Evolutionary conservation across 2,329 filamentous ascomycete species (phyloP).

Genomic region (Tympanopsis confertula): DNA sequence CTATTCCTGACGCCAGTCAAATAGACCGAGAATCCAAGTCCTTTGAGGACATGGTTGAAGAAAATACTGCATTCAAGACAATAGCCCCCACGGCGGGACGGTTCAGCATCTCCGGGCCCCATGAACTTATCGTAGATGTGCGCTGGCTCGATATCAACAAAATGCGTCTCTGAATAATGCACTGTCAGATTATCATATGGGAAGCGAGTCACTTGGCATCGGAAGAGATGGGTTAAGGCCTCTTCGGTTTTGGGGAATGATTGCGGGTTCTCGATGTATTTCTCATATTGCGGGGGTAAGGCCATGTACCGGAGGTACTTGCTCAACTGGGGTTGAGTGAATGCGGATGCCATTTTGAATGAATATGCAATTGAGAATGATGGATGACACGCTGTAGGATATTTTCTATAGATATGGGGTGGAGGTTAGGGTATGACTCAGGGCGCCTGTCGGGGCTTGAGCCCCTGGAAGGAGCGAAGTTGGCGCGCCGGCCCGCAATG

Average conservation of each 20-base stretch:
- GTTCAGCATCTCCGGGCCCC: not conserved
- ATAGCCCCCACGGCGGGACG: not conserved
- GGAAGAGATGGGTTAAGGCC: not conserved
- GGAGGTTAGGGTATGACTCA: too few species aligned
- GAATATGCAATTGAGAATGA: too few species aligned
- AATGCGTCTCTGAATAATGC: not conserved
- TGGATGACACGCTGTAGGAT: too few species aligned
- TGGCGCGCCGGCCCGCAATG: too few species aligned
- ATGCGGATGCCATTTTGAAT: too few species aligned
- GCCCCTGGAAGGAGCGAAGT: too few species aligned
- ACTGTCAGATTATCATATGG: not conserved
- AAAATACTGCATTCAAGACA: not conserved
- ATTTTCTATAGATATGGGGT: too few species aligned
- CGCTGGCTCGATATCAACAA: not conserved
- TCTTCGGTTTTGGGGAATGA: not conserved
- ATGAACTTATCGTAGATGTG: not conserved
- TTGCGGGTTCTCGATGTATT: too few species aligned
- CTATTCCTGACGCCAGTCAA: not conserved
- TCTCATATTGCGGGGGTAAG: too few species aligned
- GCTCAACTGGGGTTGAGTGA: too few species aligned
- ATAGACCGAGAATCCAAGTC: not conserved
- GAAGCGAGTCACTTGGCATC: not conserved
- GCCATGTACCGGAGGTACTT: too few species aligned
- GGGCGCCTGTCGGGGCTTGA: too few species aligned
- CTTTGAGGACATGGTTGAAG: not conserved